Base-by-base conservation (phyloP, 2,329 filamentous ascomycete genomes). In the Pseudogymnoascus sp. region DNA sequence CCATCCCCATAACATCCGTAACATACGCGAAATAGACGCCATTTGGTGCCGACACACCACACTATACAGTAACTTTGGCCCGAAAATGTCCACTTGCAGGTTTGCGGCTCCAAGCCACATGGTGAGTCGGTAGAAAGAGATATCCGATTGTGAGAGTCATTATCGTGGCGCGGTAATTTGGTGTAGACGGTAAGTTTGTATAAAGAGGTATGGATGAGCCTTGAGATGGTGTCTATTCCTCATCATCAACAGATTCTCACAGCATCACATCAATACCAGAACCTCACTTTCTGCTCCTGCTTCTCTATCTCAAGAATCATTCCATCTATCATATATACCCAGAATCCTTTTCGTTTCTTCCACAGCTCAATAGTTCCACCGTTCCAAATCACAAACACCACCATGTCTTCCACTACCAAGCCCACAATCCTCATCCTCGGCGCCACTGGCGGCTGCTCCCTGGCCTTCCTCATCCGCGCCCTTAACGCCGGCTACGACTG, bases 371-470 rank as follows among this genome's bases (percentile, higher is more conserved):
- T 21, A 21, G 21, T 21, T 21, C 21, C 21, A 48, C 25, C 29
- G 10, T 21, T 13, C 6, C 25, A 48, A 48, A 48, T 5, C 25
- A 48, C 42, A 48, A 48, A 29, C 42, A 2, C 8, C 13, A 48
- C 7, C 42, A 48, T 48, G 42, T 2, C 42, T n/a, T 44, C 17
- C 21, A n/a, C 41, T 12, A 4, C 63, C 13, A 62, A 67, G 41
- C 76, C 78, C 65, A 76, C 79, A 3, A 70, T 83, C 62, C 75
- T 79, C 48, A 82, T 84, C 73, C 75, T 84, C 61, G 82, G 82
- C 63, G 79, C 81, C 42, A 83, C 78, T 21, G 78, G 76, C 35
- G 82, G 81, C 58, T 75, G 75, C 65, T 80, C 77, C 61, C 76
- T 81, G 62, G 72, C 79, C 2, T 74, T 76, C 13, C 77, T 84